Conservation (phyloP, 345 rosid genomes). For the Euphorbia peplus region DNA sequence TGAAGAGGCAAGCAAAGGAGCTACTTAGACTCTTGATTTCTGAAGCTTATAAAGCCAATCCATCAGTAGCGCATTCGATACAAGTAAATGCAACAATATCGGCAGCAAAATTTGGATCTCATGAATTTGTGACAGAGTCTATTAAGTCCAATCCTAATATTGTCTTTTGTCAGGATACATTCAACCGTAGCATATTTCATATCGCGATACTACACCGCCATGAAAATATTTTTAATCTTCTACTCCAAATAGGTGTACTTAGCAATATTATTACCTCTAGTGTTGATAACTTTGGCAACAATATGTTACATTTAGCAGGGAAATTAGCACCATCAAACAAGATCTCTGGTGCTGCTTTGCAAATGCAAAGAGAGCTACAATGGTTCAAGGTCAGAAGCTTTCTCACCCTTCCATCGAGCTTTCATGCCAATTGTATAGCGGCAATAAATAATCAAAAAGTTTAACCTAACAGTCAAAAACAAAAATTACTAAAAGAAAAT, state of each 20-base stretch:
- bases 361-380: no score
- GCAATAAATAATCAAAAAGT: no score
- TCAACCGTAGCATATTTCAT: neutral
- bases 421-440: no score
- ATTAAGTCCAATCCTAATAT: neutral
- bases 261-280: neutral
- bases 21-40: neutral
- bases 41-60: neutral
- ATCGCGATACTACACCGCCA: neutral
- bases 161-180: neutral
- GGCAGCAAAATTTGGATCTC: neutral
- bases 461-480: no score
- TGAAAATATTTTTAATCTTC: neutral
- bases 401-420: neutral
- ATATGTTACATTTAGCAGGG: no score
- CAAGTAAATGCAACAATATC: neutral
- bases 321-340: no score
- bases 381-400: constrained; percentile 19
- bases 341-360: no score
- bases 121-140: neutral
- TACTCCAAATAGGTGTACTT: neutral
- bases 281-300: neutral
- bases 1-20: no score
- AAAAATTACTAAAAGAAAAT: no score
- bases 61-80: neutral